Base-by-base conservation (phyloP, 306 rosid species). In the Casuarina glauca region DNA sequence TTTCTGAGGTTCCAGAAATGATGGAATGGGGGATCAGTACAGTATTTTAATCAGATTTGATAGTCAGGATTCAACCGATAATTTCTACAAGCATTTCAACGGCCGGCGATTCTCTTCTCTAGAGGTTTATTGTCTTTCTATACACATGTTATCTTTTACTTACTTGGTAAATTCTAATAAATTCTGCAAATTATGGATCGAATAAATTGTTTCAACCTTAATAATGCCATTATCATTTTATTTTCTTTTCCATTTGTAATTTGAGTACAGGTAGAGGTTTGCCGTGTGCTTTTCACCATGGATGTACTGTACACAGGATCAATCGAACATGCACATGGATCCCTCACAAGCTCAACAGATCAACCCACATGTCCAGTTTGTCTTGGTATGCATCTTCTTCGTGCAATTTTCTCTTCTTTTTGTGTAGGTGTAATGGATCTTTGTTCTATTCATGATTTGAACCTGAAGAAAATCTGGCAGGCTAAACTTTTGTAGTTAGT, bases 291-390 rank as follows among this genome's bases (percentile, higher is more conserved):
- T 78, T 95, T 92, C 88, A 82, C 90, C 3, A 84, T 95, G 4
- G 97, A 95, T 87, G 95, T 95, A 71, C 97, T 90, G 67, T 95
- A 90, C 84, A 92, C 97, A 41, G 97, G 96, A 62, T 91, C 91
- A 50, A 88, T 92, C 70, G 98, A 88, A 79, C 97, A 86, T 70
- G 92, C 91, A 41, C 98, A 92, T 41, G 85, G 95, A 81, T 88
- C 95, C 43, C 83, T 84, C 17, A 85, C 85, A 62, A 82, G 78
- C 84, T 92, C 96, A 63, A 93, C 92, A 9, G 97, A 95, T 60
- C 98, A 89, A 81, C 93, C 98, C 43, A 36, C 95, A 9, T 95
- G 97, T 83, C 97, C 98, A 0, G 98, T 95, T 38, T 95, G 98
- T 83, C 93, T 95, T 53, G 97, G 98, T 91, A 83, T 63, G 53